A percentile compares a stretch with the other conserved stretches of the same genome.
These are phyloP conservation scores for Knufia fluminis DNA, from an alignment of 2,329 filamentous ascomycete species.

Conservation along the genomic window DNA sequence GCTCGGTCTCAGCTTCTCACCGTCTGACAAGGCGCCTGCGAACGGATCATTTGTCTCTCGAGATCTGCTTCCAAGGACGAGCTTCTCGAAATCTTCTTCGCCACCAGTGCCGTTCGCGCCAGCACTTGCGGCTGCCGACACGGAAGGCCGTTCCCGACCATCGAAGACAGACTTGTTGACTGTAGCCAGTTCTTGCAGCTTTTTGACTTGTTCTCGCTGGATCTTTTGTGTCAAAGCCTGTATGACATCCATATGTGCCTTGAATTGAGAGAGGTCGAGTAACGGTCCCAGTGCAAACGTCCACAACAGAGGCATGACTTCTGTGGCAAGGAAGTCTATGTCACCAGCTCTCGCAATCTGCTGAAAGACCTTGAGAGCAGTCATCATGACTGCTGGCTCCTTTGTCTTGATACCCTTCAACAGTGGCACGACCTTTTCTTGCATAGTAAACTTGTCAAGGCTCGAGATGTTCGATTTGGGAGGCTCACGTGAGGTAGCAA, in stretches of 20 bases:
- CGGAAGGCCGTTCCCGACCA: slow-evolving; percentile 27
- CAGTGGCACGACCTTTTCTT: slow-evolving; percentile 90
- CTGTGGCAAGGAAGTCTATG: slow-evolving; percentile 82
- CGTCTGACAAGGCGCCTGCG: slow-evolving; percentile 25
- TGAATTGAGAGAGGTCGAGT: slow-evolving; percentile 78
- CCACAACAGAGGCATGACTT: slow-evolving; percentile 85
- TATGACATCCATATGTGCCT: slow-evolving; percentile 81
- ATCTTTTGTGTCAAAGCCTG: slow-evolving; percentile 69
- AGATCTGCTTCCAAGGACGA: slow-evolving; percentile 67
- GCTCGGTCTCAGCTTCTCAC: slow-evolving; percentile 23
- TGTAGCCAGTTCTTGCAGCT: slow-evolving; percentile 72
- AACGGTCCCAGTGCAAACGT: slow-evolving; percentile 82
- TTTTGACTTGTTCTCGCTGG: slow-evolving; percentile 79
- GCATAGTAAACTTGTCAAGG: slow-evolving; percentile 94
- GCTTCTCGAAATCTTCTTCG: slow-evolving; percentile 72
- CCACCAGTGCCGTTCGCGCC: slow-evolving; percentile 45
- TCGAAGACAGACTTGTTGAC: slow-evolving; percentile 32
- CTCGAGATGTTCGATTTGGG: slow-evolving; percentile 58
- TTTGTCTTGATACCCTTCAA: slow-evolving; percentile 94
- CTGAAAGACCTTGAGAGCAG: slow-evolving; percentile 71
- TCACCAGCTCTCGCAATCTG: slow-evolving; percentile 77
- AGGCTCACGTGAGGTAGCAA: slow-evolving; percentile 37
- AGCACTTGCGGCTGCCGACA: slow-evolving; percentile 29
- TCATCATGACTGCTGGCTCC: slow-evolving; percentile 95
- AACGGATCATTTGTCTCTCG: slow-evolving; percentile 28